Base-by-base conservation (phyloP, 2,329 filamentous ascomycete species). In the Monilinia vaccinii-corymbosi region DNA sequence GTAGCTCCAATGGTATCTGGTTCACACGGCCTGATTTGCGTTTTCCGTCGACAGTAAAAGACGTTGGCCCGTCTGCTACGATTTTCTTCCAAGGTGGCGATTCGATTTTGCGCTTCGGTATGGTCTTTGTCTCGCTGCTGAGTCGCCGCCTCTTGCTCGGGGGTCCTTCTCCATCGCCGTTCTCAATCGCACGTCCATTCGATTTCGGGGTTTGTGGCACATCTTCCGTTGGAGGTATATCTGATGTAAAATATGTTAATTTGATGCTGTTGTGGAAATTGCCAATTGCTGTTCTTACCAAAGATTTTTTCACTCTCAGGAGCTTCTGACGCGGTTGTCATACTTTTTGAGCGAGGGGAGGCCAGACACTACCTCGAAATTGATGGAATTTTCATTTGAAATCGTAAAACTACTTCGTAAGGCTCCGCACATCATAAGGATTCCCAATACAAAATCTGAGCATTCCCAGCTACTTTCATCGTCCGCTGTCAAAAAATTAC, bases 1-100 rank as follows among this genome's bases (percentile, higher is more conserved):
- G 78, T 46, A 81, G 67, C 62, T 85, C 81, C 34, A 80, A 62
- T 21, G 82, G 81, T 16, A 84, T 69, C 32, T 65, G 64, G 69
- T 87, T 87, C 68, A 84, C 82, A 62, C 85, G 80, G 45, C 83
- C 83, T 25, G 85, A 88, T 69, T 85, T 86, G 62, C 85, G 80
- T 64, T 81, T 81, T 52, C 89, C 90, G 81, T 81, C 88, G 75
- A 81, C 83, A 49, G 88, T 82, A 71, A 95, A 92, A 0, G 89
- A 88, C 4, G 93, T 94, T 25, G 94, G 94, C 0, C 94, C 94
- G 32, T 96, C 89, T 45, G 88, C 90, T 61, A 82, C 82, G 64
- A 89, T 82, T 70, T 85, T 89, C 77, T 94, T 97, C 94, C 94
- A 99, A 25, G 94, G 94, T 65, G 94, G 94, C 64, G 93, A 97